Conservation (phyloP, 2,329 filamentous ascomycete genomes). For the Colletotrichum endophyticum region DNA sequence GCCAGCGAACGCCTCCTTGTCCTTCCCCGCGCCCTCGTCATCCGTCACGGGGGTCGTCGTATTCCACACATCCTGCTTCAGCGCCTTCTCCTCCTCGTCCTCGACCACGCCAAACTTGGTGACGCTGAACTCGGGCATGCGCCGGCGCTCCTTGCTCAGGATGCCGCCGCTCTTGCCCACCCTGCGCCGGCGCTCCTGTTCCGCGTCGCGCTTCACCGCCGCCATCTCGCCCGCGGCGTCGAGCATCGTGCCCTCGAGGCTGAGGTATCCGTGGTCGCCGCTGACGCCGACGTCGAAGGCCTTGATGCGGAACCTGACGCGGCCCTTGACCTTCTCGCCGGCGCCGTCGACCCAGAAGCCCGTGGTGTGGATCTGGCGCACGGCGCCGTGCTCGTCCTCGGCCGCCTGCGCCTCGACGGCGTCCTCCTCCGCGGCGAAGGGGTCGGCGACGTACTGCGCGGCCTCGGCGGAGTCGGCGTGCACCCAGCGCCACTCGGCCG, state of each 20-base stretch:
- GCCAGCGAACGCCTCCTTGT: conserved; percentile 10
- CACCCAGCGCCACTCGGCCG: conserved; percentile 81
- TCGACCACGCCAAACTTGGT: conserved; percentile 57
- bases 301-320: conserved; percentile 77
- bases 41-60: conserved; percentile 17
- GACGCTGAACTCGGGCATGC: conserved; percentile 59
- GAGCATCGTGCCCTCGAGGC: conserved; percentile 88
- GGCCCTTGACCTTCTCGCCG: conserved; percentile 73
- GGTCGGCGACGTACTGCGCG: conserved; percentile 39
- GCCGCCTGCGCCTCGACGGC: conserved; percentile 44
- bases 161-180: conserved; percentile 20
- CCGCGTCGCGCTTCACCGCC: conserved; percentile 51
- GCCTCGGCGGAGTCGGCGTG: conserved; percentile 53
- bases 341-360: conserved; percentile 79
- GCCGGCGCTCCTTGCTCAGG: conserved; percentile 34
- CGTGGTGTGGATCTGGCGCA: conserved; percentile 57
- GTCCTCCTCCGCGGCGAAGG: conserved; percentile 29
- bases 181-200: conserved; percentile 50
- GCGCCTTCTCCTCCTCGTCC: conserved; percentile 42
- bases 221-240: conserved; percentile 68
- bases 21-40: neutral
- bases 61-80: conserved; percentile 22
- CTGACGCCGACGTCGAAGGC: conserved; percentile 84
- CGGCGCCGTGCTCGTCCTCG: conserved; percentile 57
- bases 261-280: conserved; percentile 78